Evolutionary conservation across 768 basidiomycete species (phyloP).

Genomic region (Paxillus ammoniavirescens): DNA sequence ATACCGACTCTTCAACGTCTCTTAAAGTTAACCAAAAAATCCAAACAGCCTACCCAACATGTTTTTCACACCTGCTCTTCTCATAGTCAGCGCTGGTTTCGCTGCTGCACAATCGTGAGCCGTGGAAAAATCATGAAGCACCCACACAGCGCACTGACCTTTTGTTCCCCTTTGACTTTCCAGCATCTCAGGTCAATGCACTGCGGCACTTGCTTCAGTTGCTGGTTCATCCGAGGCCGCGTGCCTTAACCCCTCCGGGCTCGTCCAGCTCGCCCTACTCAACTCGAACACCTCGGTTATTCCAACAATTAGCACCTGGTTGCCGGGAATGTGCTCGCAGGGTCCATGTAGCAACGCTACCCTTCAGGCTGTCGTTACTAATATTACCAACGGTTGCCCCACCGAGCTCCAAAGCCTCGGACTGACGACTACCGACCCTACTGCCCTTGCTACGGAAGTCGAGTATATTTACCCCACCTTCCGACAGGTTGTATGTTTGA

Average conservation of each 20-base stretch:
- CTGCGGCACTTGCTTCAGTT: slow-evolving; percentile 43
- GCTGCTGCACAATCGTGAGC: slow-evolving; percentile 46
- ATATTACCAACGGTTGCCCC: slow-evolving; percentile 52
- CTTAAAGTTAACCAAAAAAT: not conserved
- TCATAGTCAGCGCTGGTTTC: slow-evolving; percentile 35
- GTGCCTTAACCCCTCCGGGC: slow-evolving; percentile 40
- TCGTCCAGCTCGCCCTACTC: slow-evolving; percentile 26
- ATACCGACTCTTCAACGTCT: not conserved
- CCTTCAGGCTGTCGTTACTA: slow-evolving; percentile 51
- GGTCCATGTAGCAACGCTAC: slow-evolving; percentile 59
- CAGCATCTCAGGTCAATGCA: slow-evolving; percentile 40
- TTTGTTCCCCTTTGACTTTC: slow-evolving; percentile 5
- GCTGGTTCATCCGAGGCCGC: slow-evolving; percentile 35
- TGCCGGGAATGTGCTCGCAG: slow-evolving; percentile 52
- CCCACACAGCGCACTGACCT: not conserved
- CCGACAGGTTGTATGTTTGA: slow-evolving; percentile 57
- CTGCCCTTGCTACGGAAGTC: slow-evolving; percentile 37
- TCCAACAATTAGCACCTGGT: slow-evolving; percentile 55
- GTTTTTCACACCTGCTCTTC: slow-evolving; percentile 25
- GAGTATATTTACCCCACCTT: slow-evolving; percentile 56
- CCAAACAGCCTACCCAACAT: slow-evolving; percentile 4
- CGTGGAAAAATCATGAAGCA: not conserved
- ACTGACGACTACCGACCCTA: slow-evolving; percentile 11
- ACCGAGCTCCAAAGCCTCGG: slow-evolving; percentile 35
- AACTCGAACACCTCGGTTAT: slow-evolving; percentile 35